Evolutionary conservation across 2,329 filamentous ascomycete species (phyloP).

Genomic region (Davidsoniella eucalypti): DNA sequence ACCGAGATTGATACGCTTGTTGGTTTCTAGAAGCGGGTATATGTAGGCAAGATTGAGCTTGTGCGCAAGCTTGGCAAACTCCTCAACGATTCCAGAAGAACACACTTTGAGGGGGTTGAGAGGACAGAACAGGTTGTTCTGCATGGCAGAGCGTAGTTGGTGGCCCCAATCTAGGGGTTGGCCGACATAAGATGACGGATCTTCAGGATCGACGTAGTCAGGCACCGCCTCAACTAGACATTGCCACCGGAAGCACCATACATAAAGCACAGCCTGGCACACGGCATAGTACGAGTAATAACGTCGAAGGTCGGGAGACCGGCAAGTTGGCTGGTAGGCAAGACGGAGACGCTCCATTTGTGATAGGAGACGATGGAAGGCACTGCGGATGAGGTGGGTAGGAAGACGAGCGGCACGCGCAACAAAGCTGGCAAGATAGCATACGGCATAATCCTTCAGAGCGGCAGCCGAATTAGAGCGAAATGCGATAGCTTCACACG

Average conservation of each 20-base stretch:
- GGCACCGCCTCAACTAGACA: constrained; percentile 56
- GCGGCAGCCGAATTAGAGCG: constrained; percentile 53
- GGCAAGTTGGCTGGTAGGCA: constrained; percentile 56
- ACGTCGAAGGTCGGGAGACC: constrained; percentile 68
- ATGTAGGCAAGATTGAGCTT: constrained; percentile 82
- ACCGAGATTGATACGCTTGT: constrained; percentile 73
- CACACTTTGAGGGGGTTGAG: constrained; percentile 94
- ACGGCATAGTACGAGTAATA: constrained; percentile 78
- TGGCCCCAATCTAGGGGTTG: constrained; percentile 66
- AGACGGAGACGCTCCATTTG: constrained; percentile 62
- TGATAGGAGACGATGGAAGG: constrained; percentile 62
- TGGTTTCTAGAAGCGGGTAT: constrained; percentile 72
- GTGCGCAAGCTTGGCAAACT: constrained; percentile 78
- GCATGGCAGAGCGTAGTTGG: constrained; percentile 56
- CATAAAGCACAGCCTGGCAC: constrained; percentile 80
- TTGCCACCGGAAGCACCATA: constrained; percentile 96
- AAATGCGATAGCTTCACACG: constrained; percentile 20
- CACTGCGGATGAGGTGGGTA: constrained; percentile 57
- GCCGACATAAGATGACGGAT: constrained; percentile 41
- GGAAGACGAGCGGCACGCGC: constrained; percentile 75
- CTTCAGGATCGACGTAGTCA: constrained; percentile 44
- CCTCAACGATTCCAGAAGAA: constrained; percentile 72
- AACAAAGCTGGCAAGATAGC: constrained; percentile 89
- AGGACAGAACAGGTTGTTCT: constrained; percentile 65
- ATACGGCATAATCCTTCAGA: constrained; percentile 67